Base-by-base conservation (phyloP, 495 filamentous ascomycete species). In the Aspergillus saccharolyticus region DNA sequence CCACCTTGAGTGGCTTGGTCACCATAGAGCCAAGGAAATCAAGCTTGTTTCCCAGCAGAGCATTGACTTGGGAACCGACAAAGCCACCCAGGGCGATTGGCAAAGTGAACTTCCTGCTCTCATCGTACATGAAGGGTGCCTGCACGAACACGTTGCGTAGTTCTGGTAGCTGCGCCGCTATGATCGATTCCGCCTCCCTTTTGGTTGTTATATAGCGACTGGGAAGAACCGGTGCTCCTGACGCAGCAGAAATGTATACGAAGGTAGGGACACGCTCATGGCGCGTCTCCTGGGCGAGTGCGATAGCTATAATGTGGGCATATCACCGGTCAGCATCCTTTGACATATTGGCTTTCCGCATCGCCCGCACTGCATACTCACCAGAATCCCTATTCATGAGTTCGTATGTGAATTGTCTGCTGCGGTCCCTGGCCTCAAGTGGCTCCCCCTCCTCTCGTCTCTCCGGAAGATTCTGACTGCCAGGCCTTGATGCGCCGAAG, bases 371-470 rank as follows among this genome's bases (percentile, higher is more conserved):
- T 15, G 48, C 19, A 8, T 50, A 69, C 72, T 45, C 67, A 85
- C 83, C 83, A 46, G 84, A 83, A 67, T 98, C 95, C 57, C 94
- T 83, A 76, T 98, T 98, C 90, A 98, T 97, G 60, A 91, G 82
- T 80, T 98, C 94, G 76, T 98, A 98, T 39, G 92, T 97, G 65
- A 96, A 72, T 73, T 96, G 89, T 18, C 84, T 83, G 65, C 84
- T 80, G 30, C 72, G 73, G 66, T 89, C 86, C 53, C 84, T 77
- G n/a, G 84, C 78, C 63, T 80, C 71, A 51, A 89, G 70, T 30
- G 80, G 75, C 50, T 86, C 82, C 5, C 79, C 85, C 39, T 75
- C 85, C 39, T 75, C 77, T 53, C 74, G 69, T 49, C 78, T 70
- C 58, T 74, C 73, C 10, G 91, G 74, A 12, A 86, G 88, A 72